A percentile compares a stretch with the other conserved stretches of the same genome.
Evolutionary conservation across 2,329 filamentous ascomycete species (phyloP).

Genomic region (Fusarium coicis): DNA sequence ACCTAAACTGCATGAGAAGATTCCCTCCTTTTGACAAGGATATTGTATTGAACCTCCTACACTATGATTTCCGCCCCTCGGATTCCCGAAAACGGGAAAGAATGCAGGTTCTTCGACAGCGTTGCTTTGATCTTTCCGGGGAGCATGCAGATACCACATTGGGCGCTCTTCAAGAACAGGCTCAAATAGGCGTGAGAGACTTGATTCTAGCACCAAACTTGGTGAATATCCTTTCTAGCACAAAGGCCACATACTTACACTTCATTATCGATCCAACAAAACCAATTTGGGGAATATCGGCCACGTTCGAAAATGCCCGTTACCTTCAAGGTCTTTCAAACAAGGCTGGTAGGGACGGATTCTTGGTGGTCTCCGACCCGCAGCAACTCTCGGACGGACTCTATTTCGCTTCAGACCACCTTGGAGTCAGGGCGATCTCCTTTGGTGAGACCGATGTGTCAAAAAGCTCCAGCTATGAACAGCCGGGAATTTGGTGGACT

Average conservation of each 20-base stretch:
- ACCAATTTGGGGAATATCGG: neutral
- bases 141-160: neutral
- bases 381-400: neutral
- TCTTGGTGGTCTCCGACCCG: neutral
- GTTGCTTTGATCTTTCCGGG: neutral
- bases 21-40: neutral
- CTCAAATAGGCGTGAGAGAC: neutral
- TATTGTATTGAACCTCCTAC: neutral
- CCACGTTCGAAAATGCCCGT: neutral
- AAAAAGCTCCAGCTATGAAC: neutral
- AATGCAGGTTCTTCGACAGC: neutral
- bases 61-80: neutral
- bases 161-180: neutral
- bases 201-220: neutral
- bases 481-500: constrained; percentile 11
- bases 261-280: neutral
- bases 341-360: neutral
- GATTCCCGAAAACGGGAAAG: neutral
- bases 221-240: neutral
- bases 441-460: neutral
- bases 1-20: neutral
- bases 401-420: neutral
- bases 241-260: neutral
- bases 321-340: constrained; percentile 1
- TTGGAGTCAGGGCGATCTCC: neutral